Conservation (phyloP, 2,329 filamentous ascomycete genomes). For the Fusarium sp. region DNA sequence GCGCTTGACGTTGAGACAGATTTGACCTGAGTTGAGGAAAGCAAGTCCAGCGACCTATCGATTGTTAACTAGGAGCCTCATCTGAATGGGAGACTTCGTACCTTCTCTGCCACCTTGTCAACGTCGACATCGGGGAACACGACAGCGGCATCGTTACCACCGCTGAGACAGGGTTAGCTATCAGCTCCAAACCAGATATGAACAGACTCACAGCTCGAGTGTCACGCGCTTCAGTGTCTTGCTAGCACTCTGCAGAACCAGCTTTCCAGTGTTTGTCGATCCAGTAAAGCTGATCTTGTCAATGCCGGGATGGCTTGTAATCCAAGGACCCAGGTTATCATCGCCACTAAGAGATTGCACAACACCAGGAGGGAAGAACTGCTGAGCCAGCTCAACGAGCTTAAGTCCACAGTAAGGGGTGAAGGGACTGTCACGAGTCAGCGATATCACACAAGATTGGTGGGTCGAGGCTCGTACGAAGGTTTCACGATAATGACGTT, state of each 20-base stretch:
- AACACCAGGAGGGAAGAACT: constrained; percentile 74
- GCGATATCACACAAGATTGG: accelerated
- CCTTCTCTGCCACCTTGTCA: constrained; percentile 53
- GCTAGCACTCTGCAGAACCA: constrained; percentile 70
- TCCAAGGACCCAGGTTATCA: constrained; percentile 71
- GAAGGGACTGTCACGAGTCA: constrained; percentile 56
- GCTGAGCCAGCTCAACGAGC: constrained; percentile 70
- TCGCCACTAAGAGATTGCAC: constrained; percentile 73
- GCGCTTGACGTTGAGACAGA: constrained; percentile 65
- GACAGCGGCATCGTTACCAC: constrained; percentile 75
- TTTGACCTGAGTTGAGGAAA: constrained; percentile 69
- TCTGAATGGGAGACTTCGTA: constrained; percentile 30
- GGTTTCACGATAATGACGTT: constrained; percentile 71
- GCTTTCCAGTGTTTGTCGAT: constrained; percentile 72
- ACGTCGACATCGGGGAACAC: constrained; percentile 72
- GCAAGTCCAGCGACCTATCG: constrained; percentile 59
- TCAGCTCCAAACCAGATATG: accelerated
- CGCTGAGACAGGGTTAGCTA: constrained; percentile 41
- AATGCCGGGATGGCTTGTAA: constrained; percentile 72
- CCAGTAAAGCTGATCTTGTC: constrained; percentile 77
- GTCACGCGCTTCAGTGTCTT: constrained; percentile 73
- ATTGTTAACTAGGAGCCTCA: neutral
- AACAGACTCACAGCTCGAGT: constrained; percentile 64
- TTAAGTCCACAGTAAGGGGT: constrained; percentile 73
- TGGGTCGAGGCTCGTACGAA: constrained; percentile 50